Evolutionary conservation across 2,329 filamentous ascomycete species (phyloP), one percentile per base, ranked within the genome.

Genomic region (Emmonsiellopsis sp.): DNA sequence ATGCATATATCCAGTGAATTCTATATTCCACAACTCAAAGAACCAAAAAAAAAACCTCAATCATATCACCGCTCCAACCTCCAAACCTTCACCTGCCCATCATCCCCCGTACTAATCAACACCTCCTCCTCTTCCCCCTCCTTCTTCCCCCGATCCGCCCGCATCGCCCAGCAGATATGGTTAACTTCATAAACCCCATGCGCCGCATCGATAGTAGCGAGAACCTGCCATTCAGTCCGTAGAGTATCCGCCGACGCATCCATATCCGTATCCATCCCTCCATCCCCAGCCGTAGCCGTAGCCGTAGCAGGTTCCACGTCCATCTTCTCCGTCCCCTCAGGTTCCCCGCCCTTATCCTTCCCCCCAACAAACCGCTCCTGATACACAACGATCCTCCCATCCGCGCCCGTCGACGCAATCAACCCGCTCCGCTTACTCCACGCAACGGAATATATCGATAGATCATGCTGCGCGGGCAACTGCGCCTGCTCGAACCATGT

Each of bases 131-230:
- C 76, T 1, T 80, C 77, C n/a, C 59, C 57, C 14, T 34, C 49
- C 31, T 49, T 36, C 2, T 33, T 39, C 77, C 58, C 60, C 42
- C 65, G 76, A 66, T 95, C 90, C 54, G 82, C 86, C 54, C 91
- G 78, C 61, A 79, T 81, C 59, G 89, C 90, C 93, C 93, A 98
- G 2, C 82, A 83, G 48, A 93, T 80, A 69, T 96, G 90, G 64
- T 98, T 98, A 58, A 97, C 79, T 71, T 98, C 93, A 65, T 92
- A 96, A 2, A 94, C 88, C 0, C 89, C 91, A 67, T 98, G 93
- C 2, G 85, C 88, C 36, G 84, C 85, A 47, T 85, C 77, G 1
- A 87, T 65, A n/a, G 80, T 79, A 0, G 83, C 81, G 13, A 95
- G 64, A 3, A 92, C 70, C 6, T 77, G 75, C 93, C 93, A 97